Evolutionary conservation across 2,329 filamentous ascomycete genomes (phyloP).

Genomic region (Tympanopsis confertula): DNA sequence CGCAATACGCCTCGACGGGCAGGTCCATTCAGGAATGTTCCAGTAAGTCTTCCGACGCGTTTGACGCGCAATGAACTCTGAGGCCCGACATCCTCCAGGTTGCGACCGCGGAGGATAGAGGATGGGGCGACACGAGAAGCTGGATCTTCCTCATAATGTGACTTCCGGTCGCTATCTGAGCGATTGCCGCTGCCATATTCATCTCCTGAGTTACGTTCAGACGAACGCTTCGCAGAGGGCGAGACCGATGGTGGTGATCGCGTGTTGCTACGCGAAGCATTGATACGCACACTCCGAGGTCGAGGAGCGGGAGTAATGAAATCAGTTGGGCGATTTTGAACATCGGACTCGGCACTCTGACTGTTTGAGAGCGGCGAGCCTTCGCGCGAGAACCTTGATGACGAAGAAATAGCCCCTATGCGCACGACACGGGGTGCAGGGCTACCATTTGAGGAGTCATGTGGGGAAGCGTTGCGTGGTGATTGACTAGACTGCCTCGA

Average conservation of each 20-base stretch:
- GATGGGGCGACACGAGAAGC: neutral
- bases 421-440: neutral
- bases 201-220: neutral
- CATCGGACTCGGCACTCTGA: neutral
- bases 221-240: neutral
- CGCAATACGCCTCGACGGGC: constrained; percentile 36
- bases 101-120: constrained; percentile 4
- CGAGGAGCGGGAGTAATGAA: neutral
- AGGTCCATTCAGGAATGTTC: constrained; percentile 39
- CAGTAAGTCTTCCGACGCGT: constrained; percentile 36
- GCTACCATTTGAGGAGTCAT: neutral
- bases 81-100: constrained; percentile 30
- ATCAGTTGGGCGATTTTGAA: neutral
- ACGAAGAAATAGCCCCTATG: neutral
- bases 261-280: neutral
- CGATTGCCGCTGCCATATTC: neutral
- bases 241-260: neutral
- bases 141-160: neutral
- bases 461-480: neutral
- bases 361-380: neutral
- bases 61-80: constrained; percentile 41
- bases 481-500: neutral
- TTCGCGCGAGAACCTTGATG: neutral
- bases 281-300: neutral
- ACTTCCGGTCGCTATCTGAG: neutral